A percentile compares a stretch with the other conserved stretches of the same genome.
These are phyloP conservation scores for Stellera chamaejasme DNA, from an alignment of 345 rosid genomes.

Conservation along the genomic window DNA sequence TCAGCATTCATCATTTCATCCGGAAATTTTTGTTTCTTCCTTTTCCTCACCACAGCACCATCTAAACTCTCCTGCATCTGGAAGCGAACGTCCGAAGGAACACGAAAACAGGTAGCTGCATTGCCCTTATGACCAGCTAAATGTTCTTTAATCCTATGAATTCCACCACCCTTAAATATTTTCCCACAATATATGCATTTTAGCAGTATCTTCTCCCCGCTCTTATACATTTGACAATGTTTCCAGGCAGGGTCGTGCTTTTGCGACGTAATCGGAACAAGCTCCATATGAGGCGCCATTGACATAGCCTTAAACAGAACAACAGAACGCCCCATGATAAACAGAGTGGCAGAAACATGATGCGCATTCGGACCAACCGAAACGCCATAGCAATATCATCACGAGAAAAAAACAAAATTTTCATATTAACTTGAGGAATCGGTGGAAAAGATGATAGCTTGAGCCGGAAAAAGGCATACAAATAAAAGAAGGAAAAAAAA, in stretches of 20 bases:
- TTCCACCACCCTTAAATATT: constrained; percentile 90
- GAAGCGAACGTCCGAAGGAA: constrained; percentile 53
- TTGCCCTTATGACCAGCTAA: constrained; percentile 87
- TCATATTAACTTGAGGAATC: neutral
- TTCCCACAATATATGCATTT: constrained; percentile 74
- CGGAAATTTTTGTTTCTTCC: constrained; percentile 56
- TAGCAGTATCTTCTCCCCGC: constrained; percentile 65
- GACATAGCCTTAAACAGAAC: constrained; percentile 7
- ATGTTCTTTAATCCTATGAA: constrained; percentile 92
- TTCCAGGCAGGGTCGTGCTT: constrained; percentile 97
- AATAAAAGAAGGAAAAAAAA: neutral
- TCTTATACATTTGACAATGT: constrained; percentile 73
- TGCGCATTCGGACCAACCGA: neutral
- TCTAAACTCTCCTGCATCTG: constrained; percentile 61
- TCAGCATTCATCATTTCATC: constrained; percentile 37
- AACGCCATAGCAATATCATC: neutral
- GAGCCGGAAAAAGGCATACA: neutral
- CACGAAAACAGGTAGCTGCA: constrained; percentile 65
- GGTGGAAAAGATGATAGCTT: neutral
- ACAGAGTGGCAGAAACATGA: neutral
- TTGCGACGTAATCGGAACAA: constrained; percentile 55
- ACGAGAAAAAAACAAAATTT: constrained; percentile 4
- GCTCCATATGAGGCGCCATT: constrained; percentile 50
- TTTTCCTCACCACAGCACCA: constrained; percentile 57
- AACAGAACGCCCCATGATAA: neutral